Evolutionary conservation across 495 filamentous ascomycete species (phyloP), one percentile per base, ranked within the genome.

Genomic region (Tuber calosporum): DNA sequence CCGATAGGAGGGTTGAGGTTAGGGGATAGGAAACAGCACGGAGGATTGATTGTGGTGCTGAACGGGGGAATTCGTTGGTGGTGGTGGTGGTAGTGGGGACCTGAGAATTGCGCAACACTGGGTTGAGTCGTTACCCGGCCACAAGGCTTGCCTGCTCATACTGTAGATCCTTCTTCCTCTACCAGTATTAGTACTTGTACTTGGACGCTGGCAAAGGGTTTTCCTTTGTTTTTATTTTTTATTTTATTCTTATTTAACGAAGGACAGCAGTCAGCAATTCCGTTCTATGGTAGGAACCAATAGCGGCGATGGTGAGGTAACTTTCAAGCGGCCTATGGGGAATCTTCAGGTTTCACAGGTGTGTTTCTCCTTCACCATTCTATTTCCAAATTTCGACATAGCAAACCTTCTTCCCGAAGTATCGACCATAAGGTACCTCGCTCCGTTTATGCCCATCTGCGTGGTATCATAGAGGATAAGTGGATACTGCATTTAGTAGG

Each of bases 21-120:
- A 78, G 76, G 76, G 76, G 74, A 78, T 78, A 66, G 75, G 69
- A 68, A 78, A 38, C 75, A 53, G 70, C 69, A 73, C 72, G 72
- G 70, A 48, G 75, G 40, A 74, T 77, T 77, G 75, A 72, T 75
- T 73, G 67, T 69, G 67, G 71, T 62, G 53, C 53, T 62, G 53
- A 34, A 62, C 53, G 53, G 17, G 17, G 53, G 53, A 62, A 62
- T 62, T 62, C 26, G 53, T 62, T 62, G 53, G 53, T 76, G 71
- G 75, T 76, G 75, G 75, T 13, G 53, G 30, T 62, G 53, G 53
- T 76, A 68, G 75, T 76, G 75, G 75, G 75, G 75, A 77, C 76
- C 76, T 17, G 53, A 62, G 53, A 34, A 62, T 26, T 30, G 11
- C 26, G 13, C 13, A 17, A 34, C 17, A 26, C 53, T 30, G 53